phyloP scores from a whole-genome alignment of 345 rosid species.

The Physaria fendleri region DNA sequence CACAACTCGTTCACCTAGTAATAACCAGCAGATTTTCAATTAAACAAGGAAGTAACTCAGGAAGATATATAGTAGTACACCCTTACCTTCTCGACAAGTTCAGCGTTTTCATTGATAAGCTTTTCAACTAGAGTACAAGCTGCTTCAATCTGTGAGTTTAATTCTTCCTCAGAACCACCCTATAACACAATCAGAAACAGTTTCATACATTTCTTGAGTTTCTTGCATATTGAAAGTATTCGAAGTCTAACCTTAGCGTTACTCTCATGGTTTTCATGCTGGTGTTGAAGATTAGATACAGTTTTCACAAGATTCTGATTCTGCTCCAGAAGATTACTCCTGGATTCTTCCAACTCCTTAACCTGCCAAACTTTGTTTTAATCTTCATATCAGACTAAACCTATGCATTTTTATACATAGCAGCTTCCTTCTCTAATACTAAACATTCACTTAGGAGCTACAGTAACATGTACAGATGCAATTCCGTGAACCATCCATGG shows the following conservation, averaged over 20 bases:
- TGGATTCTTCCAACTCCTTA: constrained; percentile 70
- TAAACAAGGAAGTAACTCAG: too few relatives aligned
- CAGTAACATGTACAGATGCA: neutral
- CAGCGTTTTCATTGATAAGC: constrained; percentile 73
- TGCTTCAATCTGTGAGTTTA: constrained; percentile 76
- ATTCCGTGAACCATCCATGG: neutral
- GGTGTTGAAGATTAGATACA: constrained; percentile 37
- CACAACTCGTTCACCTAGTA: too few relatives aligned
- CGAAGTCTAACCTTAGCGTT: constrained; percentile 28
- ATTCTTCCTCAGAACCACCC: constrained; percentile 48
- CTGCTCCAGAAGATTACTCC: constrained; percentile 41
- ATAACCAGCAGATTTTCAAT: too few relatives aligned
- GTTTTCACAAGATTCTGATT: constrained; percentile 39
- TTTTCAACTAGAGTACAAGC: constrained; percentile 60
- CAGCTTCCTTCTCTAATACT: constrained; percentile 8
- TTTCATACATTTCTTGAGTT: neutral
- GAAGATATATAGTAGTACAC: neutral
- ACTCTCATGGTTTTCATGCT: constrained; percentile 44
- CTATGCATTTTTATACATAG: constrained; percentile 24
- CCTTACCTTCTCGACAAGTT: constrained; percentile 86
- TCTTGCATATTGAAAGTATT: constrained; percentile 20
- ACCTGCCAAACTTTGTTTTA: constrained; percentile 95
- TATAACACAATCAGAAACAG: constrained; percentile 22
- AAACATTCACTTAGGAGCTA: constrained; percentile 1
- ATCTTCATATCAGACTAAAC: constrained; percentile 59